Evolutionary conservation across 192 early-diverging fungal genomes (phyloP).

Genomic region (Podila epigama): DNA sequence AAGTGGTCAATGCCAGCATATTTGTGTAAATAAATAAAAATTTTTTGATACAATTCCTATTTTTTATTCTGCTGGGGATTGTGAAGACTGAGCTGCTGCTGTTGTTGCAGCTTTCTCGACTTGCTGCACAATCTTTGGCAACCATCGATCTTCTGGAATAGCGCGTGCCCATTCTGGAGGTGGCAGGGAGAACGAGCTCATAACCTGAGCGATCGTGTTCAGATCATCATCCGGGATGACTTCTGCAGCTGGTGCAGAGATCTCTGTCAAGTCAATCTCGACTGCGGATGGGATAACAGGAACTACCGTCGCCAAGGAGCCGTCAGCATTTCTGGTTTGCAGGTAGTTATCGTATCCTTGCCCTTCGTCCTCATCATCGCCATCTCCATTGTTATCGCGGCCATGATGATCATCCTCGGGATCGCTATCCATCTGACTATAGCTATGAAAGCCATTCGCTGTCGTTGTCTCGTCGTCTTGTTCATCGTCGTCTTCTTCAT

Average conservation of each 20-base stretch:
- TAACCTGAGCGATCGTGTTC: conserved; percentile 34
- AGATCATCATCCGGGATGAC: conserved; percentile 40
- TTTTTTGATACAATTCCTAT: no score
- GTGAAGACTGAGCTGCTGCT: no score
- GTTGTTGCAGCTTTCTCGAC: neutral
- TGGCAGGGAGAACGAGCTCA: conserved; percentile 43
- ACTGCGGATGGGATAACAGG: conserved; percentile 29
- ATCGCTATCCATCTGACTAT: conserved; percentile 24
- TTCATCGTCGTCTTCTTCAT: conserved; percentile 11
- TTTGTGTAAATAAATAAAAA: no score
- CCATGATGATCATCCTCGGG: neutral
- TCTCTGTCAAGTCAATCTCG: conserved; percentile 12
- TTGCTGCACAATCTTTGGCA: conserved; percentile 40
- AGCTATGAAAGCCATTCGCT: neutral
- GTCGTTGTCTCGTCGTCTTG: neutral
- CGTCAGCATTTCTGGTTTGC: conserved; percentile 2
- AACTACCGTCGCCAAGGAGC: conserved; percentile 12
- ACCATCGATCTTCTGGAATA: conserved; percentile 39
- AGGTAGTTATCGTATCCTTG: conserved; percentile 46
- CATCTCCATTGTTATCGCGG: neutral
- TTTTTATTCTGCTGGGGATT: no score
- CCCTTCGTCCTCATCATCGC: conserved; percentile 10
- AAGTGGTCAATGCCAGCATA: no score
- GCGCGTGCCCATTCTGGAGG: conserved; percentile 40
- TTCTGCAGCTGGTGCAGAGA: neutral